These are phyloP conservation scores for Lactarius quietus DNA, from an alignment of 768 basidiomycete species.

Conservation along the genomic window DNA sequence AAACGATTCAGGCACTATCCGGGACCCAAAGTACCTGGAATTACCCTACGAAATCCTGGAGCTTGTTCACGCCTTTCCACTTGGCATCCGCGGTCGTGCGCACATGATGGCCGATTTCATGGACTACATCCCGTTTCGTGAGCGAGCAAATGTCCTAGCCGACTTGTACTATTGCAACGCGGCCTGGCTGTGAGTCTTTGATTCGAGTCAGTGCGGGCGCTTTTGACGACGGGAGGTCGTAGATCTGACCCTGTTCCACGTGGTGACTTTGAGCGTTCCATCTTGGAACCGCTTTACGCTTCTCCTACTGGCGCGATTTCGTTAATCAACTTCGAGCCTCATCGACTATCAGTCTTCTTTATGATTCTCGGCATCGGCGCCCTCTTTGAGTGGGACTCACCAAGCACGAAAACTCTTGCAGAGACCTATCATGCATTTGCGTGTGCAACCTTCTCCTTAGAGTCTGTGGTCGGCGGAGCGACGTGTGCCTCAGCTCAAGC, in stretches of 20 bases:
- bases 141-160: constrained; percentile 39
- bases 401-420: constrained; percentile 32
- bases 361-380: constrained; percentile 47
- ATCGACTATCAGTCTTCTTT: constrained; percentile 52
- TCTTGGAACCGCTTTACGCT: constrained; percentile 44
- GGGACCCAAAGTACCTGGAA: constrained; percentile 31
- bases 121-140: constrained; percentile 40
- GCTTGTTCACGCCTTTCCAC: constrained; percentile 48
- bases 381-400: constrained; percentile 41
- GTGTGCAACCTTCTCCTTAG: constrained; percentile 46
- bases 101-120: constrained; percentile 39
- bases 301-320: constrained; percentile 32
- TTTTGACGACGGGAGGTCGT: neutral
- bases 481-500: constrained; percentile 48
- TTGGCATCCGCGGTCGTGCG: constrained; percentile 41
- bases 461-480: constrained; percentile 43
- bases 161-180: constrained; percentile 43
- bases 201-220: constrained; percentile 2
- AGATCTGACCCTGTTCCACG: constrained; percentile 47
- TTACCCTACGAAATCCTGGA: constrained; percentile 44
- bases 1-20: constrained; percentile 6
- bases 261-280: constrained; percentile 40
- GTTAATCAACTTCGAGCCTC: constrained; percentile 39
- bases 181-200: constrained; percentile 45
- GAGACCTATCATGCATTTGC: constrained; percentile 47